Base-by-base conservation (phyloP, 305 asterid genomes). In the Fraxinus nigra region DNA sequence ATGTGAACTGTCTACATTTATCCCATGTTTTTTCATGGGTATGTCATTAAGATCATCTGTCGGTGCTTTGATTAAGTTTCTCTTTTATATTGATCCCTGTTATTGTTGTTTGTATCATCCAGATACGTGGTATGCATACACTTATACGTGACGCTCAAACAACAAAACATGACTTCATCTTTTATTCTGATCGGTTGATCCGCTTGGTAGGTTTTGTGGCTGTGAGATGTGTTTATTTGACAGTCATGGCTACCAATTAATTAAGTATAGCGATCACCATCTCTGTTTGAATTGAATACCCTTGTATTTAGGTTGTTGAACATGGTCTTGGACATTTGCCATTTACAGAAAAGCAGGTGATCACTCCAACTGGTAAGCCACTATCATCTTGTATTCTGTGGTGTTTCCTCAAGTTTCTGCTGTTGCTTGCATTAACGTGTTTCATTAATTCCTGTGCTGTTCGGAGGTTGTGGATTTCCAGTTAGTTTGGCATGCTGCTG, bases 261-360 rank as follows among this genome's bases (percentile, higher is more conserved):
- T 16, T 72, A 33, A 72, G 46, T 34, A 70, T 14, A 70, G 24
- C 11, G 22, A 70, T 32, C 40, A 72, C 24, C 76, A 72, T 72
- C 46, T 72, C 46, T 72, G 24, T 70, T 70, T 70, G 24, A 70
- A 70, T 70, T 70, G 76, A 32, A 14, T 72, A 72, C 1, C 83
- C 82, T 77, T 84, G 82, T 74, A 51, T 43, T 79, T 87, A 97
- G 99, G 99, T 97, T 82, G 99, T 97, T 79, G 99, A 97, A 88
- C 99, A 97, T 89, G 99, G 99, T 81, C 90, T 97, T 82, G 99
- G 99, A 72, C 99, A 97, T 93, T 93, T 97, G 38, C 99, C 99
- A 35, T 97, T 97, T 84, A 97, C 97, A 16, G 99, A 97, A 90
- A 97, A 89, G 92, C 99, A 92, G 90, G 98, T 97, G 90, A 87